Conservation (phyloP, 1,139 yeast species). For the Pneumocystis carinii region DNA sequence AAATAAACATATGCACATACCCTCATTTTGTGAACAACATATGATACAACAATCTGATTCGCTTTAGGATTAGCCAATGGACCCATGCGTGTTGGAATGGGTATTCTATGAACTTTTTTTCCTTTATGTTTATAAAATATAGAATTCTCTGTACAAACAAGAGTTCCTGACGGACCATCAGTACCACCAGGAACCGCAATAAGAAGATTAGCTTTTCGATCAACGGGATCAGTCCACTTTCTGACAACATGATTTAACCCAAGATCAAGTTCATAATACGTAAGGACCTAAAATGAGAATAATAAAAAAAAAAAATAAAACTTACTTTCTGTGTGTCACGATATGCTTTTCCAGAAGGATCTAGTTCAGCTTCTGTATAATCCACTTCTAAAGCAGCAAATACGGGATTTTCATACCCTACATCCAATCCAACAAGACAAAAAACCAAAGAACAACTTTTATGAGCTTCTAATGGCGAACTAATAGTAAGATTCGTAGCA, state of each 20-base stretch:
- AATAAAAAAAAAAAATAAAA: background rate
- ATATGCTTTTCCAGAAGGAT: conserved; percentile 17
- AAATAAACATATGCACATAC: conserved; percentile 10
- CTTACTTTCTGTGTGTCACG: conserved; percentile 14
- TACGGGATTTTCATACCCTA: conserved; percentile 64
- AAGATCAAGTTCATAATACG: conserved; percentile 67
- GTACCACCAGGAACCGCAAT: conserved; percentile 36
- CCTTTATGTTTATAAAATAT: conserved; percentile 33
- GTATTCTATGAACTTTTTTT: conserved; percentile 27
- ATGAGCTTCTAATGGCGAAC: conserved; percentile 64
- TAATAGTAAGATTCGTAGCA: conserved; percentile 34
- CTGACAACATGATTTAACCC: conserved; percentile 66
- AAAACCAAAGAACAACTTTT: conserved; percentile 41
- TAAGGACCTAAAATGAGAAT: conserved; percentile 26
- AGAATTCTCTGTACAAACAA: conserved; percentile 35
- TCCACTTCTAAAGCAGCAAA: conserved; percentile 73
- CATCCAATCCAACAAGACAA: conserved; percentile 47
- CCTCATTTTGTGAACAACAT: conserved; percentile 51
- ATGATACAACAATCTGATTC: conserved; percentile 32
- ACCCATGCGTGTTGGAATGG: conserved; percentile 37
- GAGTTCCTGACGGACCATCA: conserved; percentile 48
- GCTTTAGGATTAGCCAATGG: conserved; percentile 20
- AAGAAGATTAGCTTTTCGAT: conserved; percentile 31
- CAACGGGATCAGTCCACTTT: conserved; percentile 31
- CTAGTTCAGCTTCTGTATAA: conserved; percentile 22